phyloP scores from a whole-genome alignment of 495 filamentous ascomycete genomes.

The Staphylotrichum longicolle region DNA sequence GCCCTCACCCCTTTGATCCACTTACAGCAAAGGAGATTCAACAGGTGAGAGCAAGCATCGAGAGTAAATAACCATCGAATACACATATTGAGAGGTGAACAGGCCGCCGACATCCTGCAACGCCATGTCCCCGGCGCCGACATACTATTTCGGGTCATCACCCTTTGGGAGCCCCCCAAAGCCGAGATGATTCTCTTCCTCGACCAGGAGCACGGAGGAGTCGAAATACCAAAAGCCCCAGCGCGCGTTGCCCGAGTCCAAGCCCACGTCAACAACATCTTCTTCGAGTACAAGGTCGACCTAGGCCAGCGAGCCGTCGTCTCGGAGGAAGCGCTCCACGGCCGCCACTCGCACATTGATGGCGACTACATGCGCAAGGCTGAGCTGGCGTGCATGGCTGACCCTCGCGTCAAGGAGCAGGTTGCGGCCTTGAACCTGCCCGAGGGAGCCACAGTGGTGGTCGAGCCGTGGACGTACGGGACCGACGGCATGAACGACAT shows the following conservation, averaged over 20 bases:
- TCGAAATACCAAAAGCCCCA: conserved; percentile 31
- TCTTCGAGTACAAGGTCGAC: conserved; percentile 53
- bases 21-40: conserved; percentile 10
- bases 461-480: conserved; percentile 71
- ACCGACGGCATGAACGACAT: conserved; percentile 26
- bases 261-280: conserved; percentile 48
- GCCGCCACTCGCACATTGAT: conserved; percentile 53
- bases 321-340: conserved; percentile 10
- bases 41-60: not conserved
- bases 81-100: not conserved
- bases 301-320: conserved; percentile 45
- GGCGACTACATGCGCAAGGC: conserved; percentile 54
- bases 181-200: conserved; percentile 49
- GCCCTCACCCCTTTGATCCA: conserved; percentile 13
- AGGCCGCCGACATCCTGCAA: conserved; percentile 49
- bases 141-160: conserved; percentile 59
- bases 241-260: conserved; percentile 57
- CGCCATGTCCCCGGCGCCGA: conserved; percentile 39
- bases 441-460: conserved; percentile 55
- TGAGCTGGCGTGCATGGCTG: conserved; percentile 55
- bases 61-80: not conserved
- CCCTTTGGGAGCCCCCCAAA: conserved; percentile 62
- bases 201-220: conserved; percentile 15
- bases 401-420: conserved; percentile 56
- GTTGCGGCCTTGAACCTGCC: conserved; percentile 60